Conservation (phyloP, 345 rosid genomes). For the Hypericum androsaemum region DNA sequence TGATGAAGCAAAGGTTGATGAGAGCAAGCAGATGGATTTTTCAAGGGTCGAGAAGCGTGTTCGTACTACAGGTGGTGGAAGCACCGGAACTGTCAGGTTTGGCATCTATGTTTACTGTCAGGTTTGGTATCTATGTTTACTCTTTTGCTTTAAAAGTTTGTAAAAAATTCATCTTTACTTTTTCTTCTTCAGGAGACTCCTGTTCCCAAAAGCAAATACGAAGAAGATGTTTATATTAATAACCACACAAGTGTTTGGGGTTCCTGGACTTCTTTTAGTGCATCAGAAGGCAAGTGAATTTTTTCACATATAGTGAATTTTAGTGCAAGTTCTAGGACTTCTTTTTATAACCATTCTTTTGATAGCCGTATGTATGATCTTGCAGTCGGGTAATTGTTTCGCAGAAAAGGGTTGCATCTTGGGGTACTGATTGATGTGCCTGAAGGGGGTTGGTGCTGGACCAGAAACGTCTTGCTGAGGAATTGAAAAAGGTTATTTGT, state of each 20-base stretch:
- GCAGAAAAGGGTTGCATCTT: constrained; percentile 55
- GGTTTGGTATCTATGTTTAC: too few relatives aligned
- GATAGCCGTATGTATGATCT: too few relatives aligned
- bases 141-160: neutral
- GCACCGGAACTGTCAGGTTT: constrained; percentile 95
- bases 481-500: constrained; percentile 47
- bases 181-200: constrained; percentile 26
- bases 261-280: constrained; percentile 84
- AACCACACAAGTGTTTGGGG: constrained; percentile 80
- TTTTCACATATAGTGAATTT: constrained; percentile 3
- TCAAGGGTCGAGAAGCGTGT: constrained; percentile 99
- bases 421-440: constrained; percentile 80
- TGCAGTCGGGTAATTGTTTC: too few relatives aligned
- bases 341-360: constrained; percentile 28
- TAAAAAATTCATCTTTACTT: neutral
- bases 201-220: constrained; percentile 55
- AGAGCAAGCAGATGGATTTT: too few relatives aligned
- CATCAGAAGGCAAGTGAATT: constrained; percentile 58
- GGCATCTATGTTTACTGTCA: too few relatives aligned
- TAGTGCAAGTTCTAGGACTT: neutral
- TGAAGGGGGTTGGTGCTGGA: constrained; percentile 57
- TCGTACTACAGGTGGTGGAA: constrained; percentile 91
- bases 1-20: constrained; percentile 87
- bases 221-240: constrained; percentile 43
- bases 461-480: constrained; percentile 44